Percentiles rank a stretch among this genome's conserved stretches.
phyloP scores from a whole-genome alignment of 2,329 filamentous ascomycete species.

The Stagonosporopsis cucurbitacearum region DNA sequence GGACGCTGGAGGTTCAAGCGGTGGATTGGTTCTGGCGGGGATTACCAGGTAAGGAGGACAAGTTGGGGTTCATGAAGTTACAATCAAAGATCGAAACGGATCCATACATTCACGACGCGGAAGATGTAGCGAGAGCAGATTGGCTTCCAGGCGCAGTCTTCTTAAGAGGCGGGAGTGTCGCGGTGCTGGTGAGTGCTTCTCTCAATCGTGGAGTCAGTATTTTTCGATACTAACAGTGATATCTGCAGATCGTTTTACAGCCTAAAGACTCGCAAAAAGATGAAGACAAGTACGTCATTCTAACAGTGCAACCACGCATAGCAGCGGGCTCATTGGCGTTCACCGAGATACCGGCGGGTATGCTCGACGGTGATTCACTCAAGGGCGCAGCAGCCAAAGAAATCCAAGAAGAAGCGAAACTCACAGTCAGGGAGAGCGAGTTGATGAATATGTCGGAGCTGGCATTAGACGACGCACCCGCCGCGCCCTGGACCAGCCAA shows the following conservation, averaged over 20 bases:
- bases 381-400: conserved; percentile 63
- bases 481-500: neutral
- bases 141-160: conserved; percentile 64
- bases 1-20: conserved; percentile 60
- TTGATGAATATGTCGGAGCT: conserved; percentile 62
- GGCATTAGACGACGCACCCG: conserved; percentile 42
- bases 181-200: conserved; percentile 57
- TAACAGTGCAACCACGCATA: conserved; percentile 65
- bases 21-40: conserved; percentile 59
- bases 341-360: conserved; percentile 65
- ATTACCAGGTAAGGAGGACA: conserved; percentile 23
- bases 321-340: conserved; percentile 63
- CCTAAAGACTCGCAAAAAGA: conserved; percentile 55
- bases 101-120: conserved; percentile 38
- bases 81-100: conserved; percentile 61
- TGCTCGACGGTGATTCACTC: conserved; percentile 65
- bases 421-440: conserved; percentile 58
- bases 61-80: conserved; percentile 64
- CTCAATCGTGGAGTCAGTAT: too few species aligned
- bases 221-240: neutral
- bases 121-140: conserved; percentile 37
- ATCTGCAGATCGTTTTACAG: conserved; percentile 62
- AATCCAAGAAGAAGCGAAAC: conserved; percentile 63
- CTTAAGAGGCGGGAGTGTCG: conserved; percentile 64
- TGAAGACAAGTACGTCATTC: conserved; percentile 51